Percentiles rank a stretch among this genome's conserved stretches.
Conservation (phyloP, 768 basidiomycete species). For the Mycena floridula region DNA sequence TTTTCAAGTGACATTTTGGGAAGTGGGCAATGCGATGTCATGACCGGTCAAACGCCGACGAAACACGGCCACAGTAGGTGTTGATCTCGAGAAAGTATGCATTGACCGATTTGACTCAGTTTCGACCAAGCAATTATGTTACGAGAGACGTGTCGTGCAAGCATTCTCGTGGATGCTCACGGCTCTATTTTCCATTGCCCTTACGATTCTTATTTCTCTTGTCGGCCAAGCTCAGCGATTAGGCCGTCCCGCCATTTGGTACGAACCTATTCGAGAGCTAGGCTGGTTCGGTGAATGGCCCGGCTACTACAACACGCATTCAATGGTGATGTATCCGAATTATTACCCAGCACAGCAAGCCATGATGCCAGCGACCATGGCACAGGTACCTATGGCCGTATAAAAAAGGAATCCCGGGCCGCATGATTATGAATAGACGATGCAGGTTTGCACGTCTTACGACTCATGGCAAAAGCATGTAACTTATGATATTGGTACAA, state of each 20-base stretch:
- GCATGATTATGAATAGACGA: no score
- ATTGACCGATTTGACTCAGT: slow-evolving; percentile 32
- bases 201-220: slow-evolving; percentile 52
- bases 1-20: slow-evolving; percentile 63
- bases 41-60: slow-evolving; percentile 39
- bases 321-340: slow-evolving; percentile 24
- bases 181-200: slow-evolving; percentile 38
- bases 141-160: slow-evolving; percentile 75
- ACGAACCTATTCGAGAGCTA: slow-evolving; percentile 58
- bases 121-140: slow-evolving; percentile 52
- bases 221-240: slow-evolving; percentile 47
- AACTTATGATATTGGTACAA: no score
- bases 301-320: slow-evolving; percentile 45
- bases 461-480: no score
- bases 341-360: slow-evolving; percentile 20
- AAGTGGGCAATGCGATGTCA: slow-evolving; percentile 47
- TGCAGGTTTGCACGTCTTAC: no score
- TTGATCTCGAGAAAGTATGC: not conserved
- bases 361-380: slow-evolving; percentile 32
- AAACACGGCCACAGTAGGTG: slow-evolving; percentile 50
- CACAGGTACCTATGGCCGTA: slow-evolving; percentile 52
- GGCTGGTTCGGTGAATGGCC: slow-evolving; percentile 75
- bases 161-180: slow-evolving; percentile 78
- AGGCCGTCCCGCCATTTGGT: slow-evolving; percentile 51
- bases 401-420: no score